Conservation (phyloP, 352 stramenopile genomes). For the Blastocystis sp. region DNA sequence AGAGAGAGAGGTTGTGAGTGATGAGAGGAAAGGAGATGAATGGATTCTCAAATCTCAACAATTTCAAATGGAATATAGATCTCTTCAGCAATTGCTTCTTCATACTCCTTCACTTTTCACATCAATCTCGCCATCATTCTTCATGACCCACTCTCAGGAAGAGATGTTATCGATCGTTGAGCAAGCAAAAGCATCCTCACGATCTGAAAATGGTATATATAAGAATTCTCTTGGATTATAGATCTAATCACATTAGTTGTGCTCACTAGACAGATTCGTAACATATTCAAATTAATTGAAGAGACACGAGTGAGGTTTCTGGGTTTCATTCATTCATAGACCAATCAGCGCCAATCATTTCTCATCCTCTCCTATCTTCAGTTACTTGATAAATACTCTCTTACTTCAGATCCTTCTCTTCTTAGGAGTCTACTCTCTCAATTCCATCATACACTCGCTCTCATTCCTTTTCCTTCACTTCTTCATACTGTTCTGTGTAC, state of each 20-base stretch:
- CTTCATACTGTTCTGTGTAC: neutral
- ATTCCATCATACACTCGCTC: constrained; percentile 9
- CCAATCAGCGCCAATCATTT: too few species aligned
- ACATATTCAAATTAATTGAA: neutral
- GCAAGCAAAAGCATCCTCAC: neutral
- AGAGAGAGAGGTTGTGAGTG: too few species aligned
- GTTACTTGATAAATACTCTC: too few species aligned
- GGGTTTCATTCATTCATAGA: too few species aligned
- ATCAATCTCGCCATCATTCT: neutral
- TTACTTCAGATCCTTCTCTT: neutral
- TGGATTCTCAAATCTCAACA: neutral
- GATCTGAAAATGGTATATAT: neutral
- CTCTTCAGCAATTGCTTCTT: neutral
- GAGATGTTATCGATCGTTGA: neutral
- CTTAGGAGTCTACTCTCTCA: neutral
- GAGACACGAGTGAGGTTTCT: neutral
- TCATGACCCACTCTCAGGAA: neutral
- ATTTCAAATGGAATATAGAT: neutral
- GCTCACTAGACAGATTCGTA: neutral
- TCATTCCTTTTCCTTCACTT: neutral
- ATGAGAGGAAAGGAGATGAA: too few species aligned
- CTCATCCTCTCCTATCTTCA: too few species aligned
- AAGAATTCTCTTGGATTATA: neutral
- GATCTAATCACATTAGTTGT: neutral
- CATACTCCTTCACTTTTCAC: neutral